These are phyloP conservation scores for Oehlia diaphana DNA, from an alignment of 192 early-diverging fungal species.

Conservation along the genomic window DNA sequence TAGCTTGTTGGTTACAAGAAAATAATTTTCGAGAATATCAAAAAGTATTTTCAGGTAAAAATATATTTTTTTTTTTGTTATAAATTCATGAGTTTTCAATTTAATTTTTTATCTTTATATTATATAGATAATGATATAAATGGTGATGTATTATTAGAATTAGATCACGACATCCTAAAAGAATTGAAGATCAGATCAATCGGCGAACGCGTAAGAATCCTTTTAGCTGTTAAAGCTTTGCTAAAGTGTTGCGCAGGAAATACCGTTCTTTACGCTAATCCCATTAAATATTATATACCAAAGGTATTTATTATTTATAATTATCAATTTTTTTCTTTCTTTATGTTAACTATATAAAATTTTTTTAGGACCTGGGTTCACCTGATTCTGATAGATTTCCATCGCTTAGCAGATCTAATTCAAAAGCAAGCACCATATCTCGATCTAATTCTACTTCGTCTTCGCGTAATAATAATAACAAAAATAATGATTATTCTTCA, in stretches of 20 bases:
- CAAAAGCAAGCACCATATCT: not conserved
- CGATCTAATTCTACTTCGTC: too few relatives aligned
- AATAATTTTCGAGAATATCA: constrained; percentile 54
- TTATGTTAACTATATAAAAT: not conserved
- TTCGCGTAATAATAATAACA: too few relatives aligned
- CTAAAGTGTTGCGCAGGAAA: constrained; percentile 55
- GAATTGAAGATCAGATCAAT: constrained; percentile 80
- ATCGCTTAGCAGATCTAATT: constrained; percentile 11
- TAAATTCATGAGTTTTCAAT: too few relatives aligned
- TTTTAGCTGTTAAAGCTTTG: constrained; percentile 73
- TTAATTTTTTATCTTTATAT: not conserved
- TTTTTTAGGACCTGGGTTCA: not conserved
- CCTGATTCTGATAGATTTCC: constrained; percentile 19
- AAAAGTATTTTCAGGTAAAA: constrained; percentile 36
- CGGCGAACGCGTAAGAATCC: constrained; percentile 82
- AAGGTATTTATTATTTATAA: not conserved
- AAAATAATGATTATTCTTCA: too few relatives aligned
- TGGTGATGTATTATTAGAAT: constrained; percentile 80
- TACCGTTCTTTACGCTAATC: not conserved
- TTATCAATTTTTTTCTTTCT: not conserved
- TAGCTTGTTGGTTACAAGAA: constrained; percentile 55
- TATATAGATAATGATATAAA: constrained; percentile 71
- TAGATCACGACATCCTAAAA: constrained; percentile 79
- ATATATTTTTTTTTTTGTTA: not conserved
- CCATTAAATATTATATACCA: too few relatives aligned